These are phyloP conservation scores for Eutrema heterophyllum DNA, from an alignment of 345 rosid genomes.

Conservation along the genomic window DNA sequence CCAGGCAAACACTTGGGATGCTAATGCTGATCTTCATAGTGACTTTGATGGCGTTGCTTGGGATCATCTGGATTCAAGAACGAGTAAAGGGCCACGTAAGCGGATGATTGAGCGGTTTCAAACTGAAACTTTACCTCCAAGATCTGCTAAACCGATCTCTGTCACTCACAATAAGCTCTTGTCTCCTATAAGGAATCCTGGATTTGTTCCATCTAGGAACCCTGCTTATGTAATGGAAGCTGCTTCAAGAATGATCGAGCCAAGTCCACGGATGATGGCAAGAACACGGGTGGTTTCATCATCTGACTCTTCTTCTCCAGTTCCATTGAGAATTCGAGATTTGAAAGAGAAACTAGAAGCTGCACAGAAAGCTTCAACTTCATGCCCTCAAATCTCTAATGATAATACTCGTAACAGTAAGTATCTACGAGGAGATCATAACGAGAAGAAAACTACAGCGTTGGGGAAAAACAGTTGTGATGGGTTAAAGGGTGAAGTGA, in stretches of 20 bases:
- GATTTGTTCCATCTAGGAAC: slow-evolving; percentile 68
- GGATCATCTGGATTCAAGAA: slow-evolving; percentile 43
- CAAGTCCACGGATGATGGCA: slow-evolving; percentile 50
- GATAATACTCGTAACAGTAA: slow-evolving; percentile 27
- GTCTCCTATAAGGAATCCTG: slow-evolving; percentile 94
- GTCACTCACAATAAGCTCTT: slow-evolving; percentile 81
- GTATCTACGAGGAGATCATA: slow-evolving; percentile 28
- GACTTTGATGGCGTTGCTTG: slow-evolving; percentile 48
- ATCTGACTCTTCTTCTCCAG: slow-evolving; percentile 59
- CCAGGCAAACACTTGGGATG: slow-evolving; percentile 40
- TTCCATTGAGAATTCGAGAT: slow-evolving; percentile 58
- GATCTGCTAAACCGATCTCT: slow-evolving; percentile 91
- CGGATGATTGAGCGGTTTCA: slow-evolving; percentile 90
- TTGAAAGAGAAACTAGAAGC: slow-evolving; percentile 62
- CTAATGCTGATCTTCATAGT: slow-evolving; percentile 39
- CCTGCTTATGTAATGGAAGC: slow-evolving; percentile 97
- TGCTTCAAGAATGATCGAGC: slow-evolving; percentile 76
- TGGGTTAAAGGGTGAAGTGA: slow-evolving; percentile 46
- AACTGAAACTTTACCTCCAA: slow-evolving; percentile 88
- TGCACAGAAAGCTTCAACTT: slow-evolving; percentile 41
- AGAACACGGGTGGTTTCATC: slow-evolving; percentile 46
- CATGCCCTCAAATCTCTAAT: slow-evolving; percentile 16
- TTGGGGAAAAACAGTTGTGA: slow-evolving; percentile 49
- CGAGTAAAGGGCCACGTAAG: slow-evolving; percentile 44
- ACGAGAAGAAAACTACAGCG: slow-evolving; percentile 27